Percentiles rank a stretch among this genome's conserved stretches.
These are phyloP conservation scores for Fusarium albidum DNA, from an alignment of 2,329 filamentous ascomycete species.

Conservation along the genomic window DNA sequence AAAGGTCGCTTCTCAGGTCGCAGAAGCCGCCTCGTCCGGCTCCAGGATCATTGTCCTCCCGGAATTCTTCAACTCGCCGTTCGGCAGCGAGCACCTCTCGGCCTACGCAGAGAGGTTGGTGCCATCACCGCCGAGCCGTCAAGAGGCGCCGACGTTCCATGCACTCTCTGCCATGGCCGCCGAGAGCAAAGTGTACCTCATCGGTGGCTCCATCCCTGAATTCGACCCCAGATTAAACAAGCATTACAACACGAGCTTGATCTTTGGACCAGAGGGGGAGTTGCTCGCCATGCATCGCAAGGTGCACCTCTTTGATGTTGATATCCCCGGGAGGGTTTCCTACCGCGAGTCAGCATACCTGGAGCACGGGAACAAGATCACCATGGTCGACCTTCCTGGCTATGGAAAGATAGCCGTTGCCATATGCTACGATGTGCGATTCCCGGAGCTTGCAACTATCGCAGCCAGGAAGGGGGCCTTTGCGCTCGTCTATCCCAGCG, in stretches of 20 bases:
- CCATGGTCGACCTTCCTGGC: slow-evolving; percentile 84
- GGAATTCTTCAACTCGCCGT: slow-evolving; percentile 98
- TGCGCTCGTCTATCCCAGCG: slow-evolving; percentile 86
- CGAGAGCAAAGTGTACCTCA: slow-evolving; percentile 79
- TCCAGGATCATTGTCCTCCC: slow-evolving; percentile 89
- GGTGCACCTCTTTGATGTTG: slow-evolving; percentile 94
- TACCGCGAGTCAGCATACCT: slow-evolving; percentile 91
- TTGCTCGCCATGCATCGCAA: slow-evolving; percentile 90
- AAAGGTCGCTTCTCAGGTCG: slow-evolving; percentile 80
- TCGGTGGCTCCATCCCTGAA: slow-evolving; percentile 93
- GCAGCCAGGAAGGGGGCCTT: slow-evolving; percentile 90
- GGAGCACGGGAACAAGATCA: slow-evolving; percentile 83
- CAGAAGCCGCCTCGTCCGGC: slow-evolving; percentile 77
- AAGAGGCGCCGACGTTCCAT: slow-evolving; percentile 82
- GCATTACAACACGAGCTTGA: slow-evolving; percentile 89
- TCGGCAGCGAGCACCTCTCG: slow-evolving; percentile 87
- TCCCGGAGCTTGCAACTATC: slow-evolving; percentile 89
- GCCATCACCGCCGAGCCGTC: slow-evolving; percentile 73
- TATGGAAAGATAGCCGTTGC: slow-evolving; percentile 87
- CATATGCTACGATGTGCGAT: slow-evolving; percentile 98
- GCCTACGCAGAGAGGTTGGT: slow-evolving; percentile 85
- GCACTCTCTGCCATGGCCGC: slow-evolving; percentile 80
- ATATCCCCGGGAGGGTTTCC: slow-evolving; percentile 90
- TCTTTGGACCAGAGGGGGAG: slow-evolving; percentile 78
- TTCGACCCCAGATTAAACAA: slow-evolving; percentile 62